Conservation (phyloP, 1,284 basidiomycete genomes). For the Cutaneotrichosporon sp. region DNA sequence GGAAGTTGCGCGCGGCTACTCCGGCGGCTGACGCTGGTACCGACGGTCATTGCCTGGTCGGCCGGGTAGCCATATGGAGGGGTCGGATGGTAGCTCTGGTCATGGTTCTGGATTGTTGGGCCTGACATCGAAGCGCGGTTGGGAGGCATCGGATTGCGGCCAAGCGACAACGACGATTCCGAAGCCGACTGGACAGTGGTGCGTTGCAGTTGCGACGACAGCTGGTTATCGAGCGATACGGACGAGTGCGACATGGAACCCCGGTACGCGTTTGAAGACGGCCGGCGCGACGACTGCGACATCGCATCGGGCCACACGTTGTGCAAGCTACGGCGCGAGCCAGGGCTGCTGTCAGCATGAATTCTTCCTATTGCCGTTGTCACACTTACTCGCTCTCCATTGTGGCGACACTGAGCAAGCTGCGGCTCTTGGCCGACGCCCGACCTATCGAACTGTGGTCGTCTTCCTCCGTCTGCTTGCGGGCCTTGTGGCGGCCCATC, state of each 20-base stretch:
- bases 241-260: constrained; percentile 71
- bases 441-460: constrained; percentile 84
- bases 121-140: constrained; percentile 7
- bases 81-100: constrained; percentile 31
- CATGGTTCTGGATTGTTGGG: constrained; percentile 10
- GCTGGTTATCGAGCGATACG: constrained; percentile 74
- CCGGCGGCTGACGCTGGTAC: constrained; percentile 31
- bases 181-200: constrained; percentile 60
- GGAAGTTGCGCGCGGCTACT: constrained; percentile 49
- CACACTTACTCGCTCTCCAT: constrained; percentile 45
- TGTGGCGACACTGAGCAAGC: constrained; percentile 46
- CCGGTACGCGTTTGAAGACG: constrained; percentile 51
- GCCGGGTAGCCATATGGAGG: constrained; percentile 46
- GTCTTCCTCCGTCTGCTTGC: constrained; percentile 78
- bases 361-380: constrained; percentile 4
- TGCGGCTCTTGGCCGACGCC: constrained; percentile 59
- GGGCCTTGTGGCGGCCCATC: constrained; percentile 65
- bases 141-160: constrained; percentile 12
- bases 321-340: constrained; percentile 59
- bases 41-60: constrained; percentile 36
- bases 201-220: constrained; percentile 71
- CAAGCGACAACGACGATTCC: constrained; percentile 21
- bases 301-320: constrained; percentile 30
- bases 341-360: constrained; percentile 59
- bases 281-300: constrained; percentile 21